Percentiles rank a stretch among this genome's conserved stretches.
phyloP scores from a whole-genome alignment of 768 basidiomycete genomes.

The Rhodosporidiobolus sp. region DNA sequence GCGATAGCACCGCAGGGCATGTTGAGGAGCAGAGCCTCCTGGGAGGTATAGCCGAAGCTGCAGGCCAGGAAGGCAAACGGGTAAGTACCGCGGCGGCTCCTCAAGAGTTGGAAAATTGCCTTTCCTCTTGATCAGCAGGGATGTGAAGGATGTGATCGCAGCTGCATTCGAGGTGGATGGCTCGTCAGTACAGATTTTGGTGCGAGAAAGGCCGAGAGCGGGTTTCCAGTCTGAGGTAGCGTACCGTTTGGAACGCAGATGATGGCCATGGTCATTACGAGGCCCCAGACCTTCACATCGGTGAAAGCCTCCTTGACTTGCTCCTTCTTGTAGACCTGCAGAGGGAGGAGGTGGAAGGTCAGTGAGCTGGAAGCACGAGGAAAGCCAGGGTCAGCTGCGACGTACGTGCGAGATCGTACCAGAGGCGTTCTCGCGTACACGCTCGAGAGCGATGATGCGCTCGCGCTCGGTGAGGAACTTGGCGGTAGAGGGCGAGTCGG shows the following conservation, averaged over 20 bases:
- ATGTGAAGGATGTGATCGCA: constrained; percentile 24
- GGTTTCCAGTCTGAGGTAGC: too few relatives aligned
- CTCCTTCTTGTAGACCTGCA: constrained; percentile 55
- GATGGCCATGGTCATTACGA: constrained; percentile 56
- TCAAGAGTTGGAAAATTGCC: too few relatives aligned
- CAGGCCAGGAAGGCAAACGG: too few relatives aligned
- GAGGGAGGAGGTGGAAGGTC: neutral
- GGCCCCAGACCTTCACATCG: constrained; percentile 63
- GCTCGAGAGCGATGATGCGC: constrained; percentile 62
- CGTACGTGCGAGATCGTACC: constrained; percentile 60
- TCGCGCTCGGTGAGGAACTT: constrained; percentile 60
- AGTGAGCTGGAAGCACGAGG: neutral
- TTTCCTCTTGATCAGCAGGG: constrained; percentile 22
- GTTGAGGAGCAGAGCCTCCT: constrained; percentile 61
- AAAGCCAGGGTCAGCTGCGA: neutral
- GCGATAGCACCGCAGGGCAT: constrained; percentile 60
- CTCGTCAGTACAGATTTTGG: too few relatives aligned
- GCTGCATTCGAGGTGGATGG: too few relatives aligned
- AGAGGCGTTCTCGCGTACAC: constrained; percentile 63
- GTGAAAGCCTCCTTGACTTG: constrained; percentile 60
- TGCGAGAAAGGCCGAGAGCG: too few relatives aligned
- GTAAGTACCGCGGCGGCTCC: neutral
- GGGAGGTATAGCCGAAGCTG: constrained; percentile 52
- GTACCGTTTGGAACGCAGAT: constrained; percentile 56
- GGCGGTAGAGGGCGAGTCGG: constrained; percentile 65